A percentile compares a stretch with the other conserved stretches of the same genome.
Evolutionary conservation across 2,329 filamentous ascomycete species (phyloP).

Genomic region (Scedosporium apiospermum): DNA sequence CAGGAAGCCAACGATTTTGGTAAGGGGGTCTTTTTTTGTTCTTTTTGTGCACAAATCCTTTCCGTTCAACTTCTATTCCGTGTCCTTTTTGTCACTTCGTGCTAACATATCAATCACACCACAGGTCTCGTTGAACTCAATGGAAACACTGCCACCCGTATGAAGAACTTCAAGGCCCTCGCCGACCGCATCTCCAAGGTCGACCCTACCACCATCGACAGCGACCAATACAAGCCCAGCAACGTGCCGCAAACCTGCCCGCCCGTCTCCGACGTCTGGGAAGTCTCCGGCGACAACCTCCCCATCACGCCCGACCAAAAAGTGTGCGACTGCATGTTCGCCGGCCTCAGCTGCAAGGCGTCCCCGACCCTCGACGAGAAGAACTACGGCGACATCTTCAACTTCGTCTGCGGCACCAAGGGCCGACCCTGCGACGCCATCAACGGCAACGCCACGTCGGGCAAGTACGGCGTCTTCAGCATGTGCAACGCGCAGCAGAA

Average conservation of each 20-base stretch:
- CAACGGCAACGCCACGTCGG: slow-evolving; percentile 53
- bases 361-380: slow-evolving; percentile 44
- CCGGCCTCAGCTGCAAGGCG: slow-evolving; percentile 62
- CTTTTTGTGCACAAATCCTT: slow-evolving; percentile 1
- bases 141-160: slow-evolving; percentile 51
- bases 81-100: background rate
- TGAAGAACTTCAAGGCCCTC: slow-evolving; percentile 67
- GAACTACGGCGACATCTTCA: slow-evolving; percentile 61
- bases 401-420: slow-evolving; percentile 56
- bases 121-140: slow-evolving; percentile 57
- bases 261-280: slow-evolving; percentile 53
- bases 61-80: background rate
- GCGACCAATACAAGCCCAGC: slow-evolving; percentile 59
- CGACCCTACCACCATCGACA: slow-evolving; percentile 55
- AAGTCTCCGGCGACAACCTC: slow-evolving; percentile 54
- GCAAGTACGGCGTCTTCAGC: slow-evolving; percentile 66
- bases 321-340: slow-evolving; percentile 81
- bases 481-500: slow-evolving; percentile 65
- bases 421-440: slow-evolving; percentile 57
- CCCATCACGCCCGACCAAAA: slow-evolving; percentile 71
- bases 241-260: slow-evolving; percentile 65
- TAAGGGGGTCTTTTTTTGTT: slow-evolving; percentile 19
- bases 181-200: slow-evolving; percentile 59
- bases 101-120: slow-evolving; percentile 14
- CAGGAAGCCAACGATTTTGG: slow-evolving; percentile 85